Percentiles rank a stretch among this genome's conserved stretches.
Conservation (phyloP, 2,329 filamentous ascomycete species). For the Dactylellina drechsleri region DNA sequence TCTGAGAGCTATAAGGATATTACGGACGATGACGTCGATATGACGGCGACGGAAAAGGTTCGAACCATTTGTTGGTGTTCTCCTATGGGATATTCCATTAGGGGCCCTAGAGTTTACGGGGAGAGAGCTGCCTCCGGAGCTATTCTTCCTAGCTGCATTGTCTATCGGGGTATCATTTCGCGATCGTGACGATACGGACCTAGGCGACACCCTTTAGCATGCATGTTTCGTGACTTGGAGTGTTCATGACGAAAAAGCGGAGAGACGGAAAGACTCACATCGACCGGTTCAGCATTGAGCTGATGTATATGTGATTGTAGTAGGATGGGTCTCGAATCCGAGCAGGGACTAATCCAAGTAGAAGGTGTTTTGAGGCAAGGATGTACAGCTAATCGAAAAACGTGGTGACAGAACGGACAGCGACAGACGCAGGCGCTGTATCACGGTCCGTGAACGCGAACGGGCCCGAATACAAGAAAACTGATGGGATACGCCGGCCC, state of each 20-base stretch:
- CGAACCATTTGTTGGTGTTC: slow-evolving; percentile 42
- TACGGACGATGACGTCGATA: slow-evolving; percentile 54
- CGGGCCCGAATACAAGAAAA: slow-evolving; percentile 33
- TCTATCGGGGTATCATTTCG: slow-evolving; percentile 53
- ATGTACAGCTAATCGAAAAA: slow-evolving; percentile 52
- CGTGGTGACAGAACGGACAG: slow-evolving; percentile 33
- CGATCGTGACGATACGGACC: slow-evolving; percentile 54
- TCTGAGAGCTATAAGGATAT: slow-evolving; percentile 52
- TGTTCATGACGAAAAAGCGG: slow-evolving; percentile 28
- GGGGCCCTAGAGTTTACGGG: slow-evolving; percentile 38
- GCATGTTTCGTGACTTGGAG: slow-evolving; percentile 11
- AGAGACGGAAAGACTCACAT: slow-evolving; percentile 42
- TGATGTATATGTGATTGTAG: slow-evolving; percentile 18
- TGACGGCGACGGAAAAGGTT: slow-evolving; percentile 54
- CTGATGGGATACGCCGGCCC: slow-evolving; percentile 43
- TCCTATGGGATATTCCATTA: slow-evolving; percentile 47
- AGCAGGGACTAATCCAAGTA: slow-evolving; percentile 38
- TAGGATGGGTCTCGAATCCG: slow-evolving; percentile 33
- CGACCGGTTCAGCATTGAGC: slow-evolving; percentile 54
- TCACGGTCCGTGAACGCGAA: slow-evolving; percentile 47
- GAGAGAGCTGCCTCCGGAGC: slow-evolving; percentile 49
- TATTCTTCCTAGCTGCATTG: slow-evolving; percentile 52
- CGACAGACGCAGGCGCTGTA: slow-evolving; percentile 30
- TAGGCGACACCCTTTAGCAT: slow-evolving; percentile 28
- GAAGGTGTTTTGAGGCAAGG: slow-evolving; percentile 45